phyloP scores from a whole-genome alignment of 2,329 filamentous ascomycete genomes.

The Colletotrichum sp. region DNA sequence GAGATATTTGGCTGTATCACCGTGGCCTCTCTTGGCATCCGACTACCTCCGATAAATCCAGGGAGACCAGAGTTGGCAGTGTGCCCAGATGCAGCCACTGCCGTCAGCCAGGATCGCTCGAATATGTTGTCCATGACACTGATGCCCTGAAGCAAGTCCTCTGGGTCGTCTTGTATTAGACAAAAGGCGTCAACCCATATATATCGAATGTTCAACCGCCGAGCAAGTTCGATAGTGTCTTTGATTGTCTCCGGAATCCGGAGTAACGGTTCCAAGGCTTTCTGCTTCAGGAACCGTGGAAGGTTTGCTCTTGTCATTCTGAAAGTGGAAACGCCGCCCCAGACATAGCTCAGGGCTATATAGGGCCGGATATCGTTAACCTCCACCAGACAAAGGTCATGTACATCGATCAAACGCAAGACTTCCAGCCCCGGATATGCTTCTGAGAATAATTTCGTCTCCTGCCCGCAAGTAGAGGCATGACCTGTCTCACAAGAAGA shows the following conservation, averaged over 20 bases:
- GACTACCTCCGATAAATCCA: neutral
- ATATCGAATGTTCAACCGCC: neutral
- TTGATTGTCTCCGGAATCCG: neutral
- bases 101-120: neutral
- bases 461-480: neutral
- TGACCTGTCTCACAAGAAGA: neutral
- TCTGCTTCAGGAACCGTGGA: neutral
- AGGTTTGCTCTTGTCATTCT: neutral
- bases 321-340: neutral
- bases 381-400: neutral
- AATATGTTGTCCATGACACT: neutral
- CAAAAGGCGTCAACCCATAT: conserved; percentile 21
- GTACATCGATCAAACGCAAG: neutral
- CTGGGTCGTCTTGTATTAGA: conserved; percentile 11
- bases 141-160: neutral
- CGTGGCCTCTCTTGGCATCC: neutral
- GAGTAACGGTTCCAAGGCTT: neutral
- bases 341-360: neutral
- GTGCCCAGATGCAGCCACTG: neutral
- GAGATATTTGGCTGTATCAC: neutral
- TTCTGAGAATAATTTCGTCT: neutral
- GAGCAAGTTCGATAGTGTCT: conserved; percentile 16
- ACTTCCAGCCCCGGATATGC: neutral
- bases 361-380: neutral
- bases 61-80: neutral